Conservation (phyloP, 768 basidiomycete genomes). For the Psilocybe sp. region DNA sequence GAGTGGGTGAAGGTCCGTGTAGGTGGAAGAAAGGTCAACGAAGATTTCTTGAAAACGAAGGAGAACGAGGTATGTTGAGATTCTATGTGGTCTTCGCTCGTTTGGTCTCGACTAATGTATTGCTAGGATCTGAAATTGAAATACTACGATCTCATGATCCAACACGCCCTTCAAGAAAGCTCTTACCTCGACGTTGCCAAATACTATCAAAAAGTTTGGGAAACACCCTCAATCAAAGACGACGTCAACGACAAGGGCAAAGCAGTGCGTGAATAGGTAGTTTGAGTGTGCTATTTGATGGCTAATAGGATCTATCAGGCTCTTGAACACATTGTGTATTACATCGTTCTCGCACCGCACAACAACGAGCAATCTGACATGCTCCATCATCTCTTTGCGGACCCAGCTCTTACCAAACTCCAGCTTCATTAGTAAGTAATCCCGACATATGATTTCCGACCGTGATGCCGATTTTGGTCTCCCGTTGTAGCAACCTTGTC, state of each 20-base stretch:
- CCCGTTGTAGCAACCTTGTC: slow-evolving; percentile 73
- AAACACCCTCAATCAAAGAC: slow-evolving; percentile 90
- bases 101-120: background rate
- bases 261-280: slow-evolving; percentile 42
- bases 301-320: slow-evolving; percentile 46
- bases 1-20: slow-evolving; percentile 95
- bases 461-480: slow-evolving; percentile 12
- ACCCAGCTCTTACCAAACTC: slow-evolving; percentile 77
- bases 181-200: slow-evolving; percentile 93
- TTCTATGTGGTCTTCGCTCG: background rate
- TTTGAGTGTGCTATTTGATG: slow-evolving; percentile 3
- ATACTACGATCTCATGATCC: slow-evolving; percentile 96
- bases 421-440: slow-evolving; percentile 76
- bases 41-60: slow-evolving; percentile 85
- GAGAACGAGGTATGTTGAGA: slow-evolving; percentile 71
- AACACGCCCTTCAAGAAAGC: slow-evolving; percentile 81
- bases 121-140: slow-evolving; percentile 89
- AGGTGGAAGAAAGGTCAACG: slow-evolving; percentile 90
- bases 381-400: slow-evolving; percentile 80
- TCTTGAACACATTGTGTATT: slow-evolving; percentile 92
- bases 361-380: slow-evolving; percentile 98
- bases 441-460: background rate
- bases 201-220: slow-evolving; percentile 96
- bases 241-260: slow-evolving; percentile 71
- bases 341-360: slow-evolving; percentile 89